These are phyloP conservation scores for Colletotrichum tanaceti DNA, from an alignment of 2,329 filamentous ascomycete species.

Conservation along the genomic window DNA sequence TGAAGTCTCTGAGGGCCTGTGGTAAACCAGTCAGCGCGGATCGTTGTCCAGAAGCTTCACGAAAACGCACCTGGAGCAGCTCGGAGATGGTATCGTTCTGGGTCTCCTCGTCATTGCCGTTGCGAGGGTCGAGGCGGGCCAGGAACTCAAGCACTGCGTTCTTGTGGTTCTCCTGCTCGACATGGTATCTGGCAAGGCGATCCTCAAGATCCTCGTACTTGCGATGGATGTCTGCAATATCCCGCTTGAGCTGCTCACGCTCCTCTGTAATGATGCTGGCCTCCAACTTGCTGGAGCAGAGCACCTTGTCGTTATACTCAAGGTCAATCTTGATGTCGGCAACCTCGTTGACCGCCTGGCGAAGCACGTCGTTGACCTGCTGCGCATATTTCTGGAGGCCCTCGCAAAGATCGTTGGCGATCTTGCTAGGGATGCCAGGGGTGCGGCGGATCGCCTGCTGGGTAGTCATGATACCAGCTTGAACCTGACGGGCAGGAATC, in stretches of 20 bases:
- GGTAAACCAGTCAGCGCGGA: neutral
- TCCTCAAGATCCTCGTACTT: conserved; percentile 42
- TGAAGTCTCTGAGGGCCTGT: conserved; percentile 30
- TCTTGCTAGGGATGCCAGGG: conserved; percentile 39
- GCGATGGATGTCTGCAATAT: conserved; percentile 45
- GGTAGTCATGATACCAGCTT: conserved; percentile 40
- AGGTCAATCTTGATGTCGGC: conserved; percentile 48
- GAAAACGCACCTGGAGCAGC: conserved; percentile 28
- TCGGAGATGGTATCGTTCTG: conserved; percentile 46
- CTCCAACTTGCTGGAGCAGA: conserved; percentile 40
- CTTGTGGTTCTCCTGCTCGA: conserved; percentile 38
- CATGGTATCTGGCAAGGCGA: conserved; percentile 40
- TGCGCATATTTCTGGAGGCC: conserved; percentile 45
- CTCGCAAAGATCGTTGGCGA: conserved; percentile 38
- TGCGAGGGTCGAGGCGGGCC: conserved; percentile 32
- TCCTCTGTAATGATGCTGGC: conserved; percentile 36
- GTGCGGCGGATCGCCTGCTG: conserved; percentile 41
- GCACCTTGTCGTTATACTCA: conserved; percentile 48
- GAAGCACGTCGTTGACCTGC: conserved; percentile 45
- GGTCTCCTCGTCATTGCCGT: conserved; percentile 36
- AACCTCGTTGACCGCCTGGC: conserved; percentile 40
- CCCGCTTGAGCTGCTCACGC: conserved; percentile 36
- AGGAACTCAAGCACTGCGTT: conserved; percentile 37
- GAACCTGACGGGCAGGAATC: conserved; percentile 37
- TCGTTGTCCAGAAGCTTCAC: neutral